Conservation (phyloP, 805 yeast species). For the Pichia cabralensis region DNA sequence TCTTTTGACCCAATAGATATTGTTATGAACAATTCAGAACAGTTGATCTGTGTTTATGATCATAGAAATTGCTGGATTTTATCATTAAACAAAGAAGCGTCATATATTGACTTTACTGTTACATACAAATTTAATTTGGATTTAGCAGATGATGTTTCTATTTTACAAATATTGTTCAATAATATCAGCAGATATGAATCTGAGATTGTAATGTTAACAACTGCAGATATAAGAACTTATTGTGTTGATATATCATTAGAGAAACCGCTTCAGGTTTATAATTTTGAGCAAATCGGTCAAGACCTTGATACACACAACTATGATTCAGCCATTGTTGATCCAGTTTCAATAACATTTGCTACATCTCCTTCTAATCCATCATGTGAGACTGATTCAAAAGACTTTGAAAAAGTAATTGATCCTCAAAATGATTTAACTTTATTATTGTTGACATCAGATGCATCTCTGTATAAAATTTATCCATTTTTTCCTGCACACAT, state of each 20-base stretch:
- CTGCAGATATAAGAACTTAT: conserved; percentile 25
- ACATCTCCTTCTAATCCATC: conserved; percentile 14
- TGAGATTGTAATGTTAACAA: conserved; percentile 34
- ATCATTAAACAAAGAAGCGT: conserved; percentile 15
- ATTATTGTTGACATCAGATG: conserved; percentile 41
- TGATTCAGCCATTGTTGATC: conserved; percentile 19
- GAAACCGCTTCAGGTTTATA: conserved; percentile 15
- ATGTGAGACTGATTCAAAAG: conserved; percentile 1
- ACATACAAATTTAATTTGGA: conserved; percentile 6
- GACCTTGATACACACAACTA: conserved; percentile 13
- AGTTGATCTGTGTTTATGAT: conserved; percentile 20
- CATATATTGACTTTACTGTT: conserved; percentile 10
- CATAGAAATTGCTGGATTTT: conserved; percentile 11
- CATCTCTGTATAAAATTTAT: conserved; percentile 49
- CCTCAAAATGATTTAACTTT: conserved; percentile 33
- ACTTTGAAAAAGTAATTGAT: no score
- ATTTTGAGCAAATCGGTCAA: conserved; percentile 13
- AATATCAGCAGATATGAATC: conserved; percentile 33
- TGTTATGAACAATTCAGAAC: conserved; percentile 18
- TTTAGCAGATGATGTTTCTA: conserved; percentile 15
- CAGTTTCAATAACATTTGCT: conserved; percentile 38
- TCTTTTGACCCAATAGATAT: conserved; percentile 20
- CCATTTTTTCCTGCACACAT: conserved; percentile 53
- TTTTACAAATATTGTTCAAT: conserved; percentile 36
- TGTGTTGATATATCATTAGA: conserved; percentile 24